Evolutionary conservation across 164 flowering plant genomes (phyloP).

Genomic region (Echeveria elegans): DNA sequence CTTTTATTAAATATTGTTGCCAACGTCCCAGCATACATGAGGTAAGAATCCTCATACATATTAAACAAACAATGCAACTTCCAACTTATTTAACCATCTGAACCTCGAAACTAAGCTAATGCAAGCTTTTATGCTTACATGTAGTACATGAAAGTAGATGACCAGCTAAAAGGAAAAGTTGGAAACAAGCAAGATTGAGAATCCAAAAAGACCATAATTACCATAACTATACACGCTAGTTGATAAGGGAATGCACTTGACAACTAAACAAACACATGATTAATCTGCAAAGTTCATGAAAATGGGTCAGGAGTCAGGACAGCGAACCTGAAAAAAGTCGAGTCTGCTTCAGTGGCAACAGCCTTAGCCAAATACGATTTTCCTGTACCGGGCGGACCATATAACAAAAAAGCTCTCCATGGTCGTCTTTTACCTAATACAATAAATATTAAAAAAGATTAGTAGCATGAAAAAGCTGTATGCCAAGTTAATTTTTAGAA

Average conservation of each 20-base stretch:
- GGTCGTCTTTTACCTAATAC: constrained; percentile 79
- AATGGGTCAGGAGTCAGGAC: constrained; percentile 15
- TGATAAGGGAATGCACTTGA: background rate
- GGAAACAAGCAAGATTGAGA: too few relatives aligned
- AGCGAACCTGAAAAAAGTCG: constrained; percentile 76
- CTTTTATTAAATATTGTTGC: too few relatives aligned
- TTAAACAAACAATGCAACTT: too few relatives aligned
- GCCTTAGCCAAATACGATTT: constrained; percentile 97
- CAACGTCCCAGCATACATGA: too few relatives aligned
- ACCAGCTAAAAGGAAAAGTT: too few relatives aligned
- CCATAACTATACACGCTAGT: background rate
- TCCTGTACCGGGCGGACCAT: constrained; percentile 99
- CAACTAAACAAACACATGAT: background rate
- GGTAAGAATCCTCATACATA: too few relatives aligned
- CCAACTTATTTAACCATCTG: too few relatives aligned
- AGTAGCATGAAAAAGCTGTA: background rate
- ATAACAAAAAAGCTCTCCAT: constrained; percentile 93
- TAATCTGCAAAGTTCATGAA: background rate
- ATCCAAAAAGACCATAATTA: too few relatives aligned
- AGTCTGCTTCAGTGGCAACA: constrained; percentile 97
- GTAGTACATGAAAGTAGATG: too few relatives aligned
- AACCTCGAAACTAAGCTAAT: too few relatives aligned
- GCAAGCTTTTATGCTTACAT: too few relatives aligned
- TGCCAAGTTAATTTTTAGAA: too few relatives aligned
- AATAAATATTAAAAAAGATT: background rate